These are phyloP conservation scores for Wickerhamiella musiphila DNA, from an alignment of 805 yeast species.

Conservation along the genomic window DNA sequence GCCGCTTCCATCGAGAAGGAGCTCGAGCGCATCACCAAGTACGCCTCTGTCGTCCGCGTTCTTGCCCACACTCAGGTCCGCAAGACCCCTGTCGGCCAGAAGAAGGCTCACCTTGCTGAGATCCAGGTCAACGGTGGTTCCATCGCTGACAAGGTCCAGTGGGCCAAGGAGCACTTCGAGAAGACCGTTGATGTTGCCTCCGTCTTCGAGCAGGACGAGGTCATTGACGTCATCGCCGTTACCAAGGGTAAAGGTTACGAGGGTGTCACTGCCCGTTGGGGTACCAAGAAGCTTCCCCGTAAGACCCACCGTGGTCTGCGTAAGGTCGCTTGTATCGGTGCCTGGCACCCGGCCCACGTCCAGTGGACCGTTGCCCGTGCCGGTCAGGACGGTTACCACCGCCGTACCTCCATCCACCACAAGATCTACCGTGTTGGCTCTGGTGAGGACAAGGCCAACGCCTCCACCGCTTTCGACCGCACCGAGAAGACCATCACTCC, in stretches of 20 bases:
- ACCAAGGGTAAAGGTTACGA: conserved; percentile 99
- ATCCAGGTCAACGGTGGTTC: conserved; percentile 99
- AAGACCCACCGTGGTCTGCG: conserved; percentile 99
- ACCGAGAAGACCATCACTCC: conserved; percentile 99
- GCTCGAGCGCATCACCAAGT: conserved; percentile 96
- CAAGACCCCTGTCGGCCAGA: conserved; percentile 97
- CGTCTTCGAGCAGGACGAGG: conserved; percentile 97
- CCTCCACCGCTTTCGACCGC: conserved; percentile 96
- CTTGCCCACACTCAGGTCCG: conserved; percentile 98
- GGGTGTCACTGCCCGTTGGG: conserved; percentile 99
- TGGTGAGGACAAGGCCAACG: conserved; percentile 86
- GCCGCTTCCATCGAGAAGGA: conserved; percentile 83
- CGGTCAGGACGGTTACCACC: conserved; percentile 99
- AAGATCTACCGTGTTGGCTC: conserved; percentile 98
- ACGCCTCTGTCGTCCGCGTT: conserved; percentile 97
- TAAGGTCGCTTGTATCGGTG: conserved; percentile 99
- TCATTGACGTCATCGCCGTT: conserved; percentile 96
- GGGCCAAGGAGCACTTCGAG: conserved; percentile 98
- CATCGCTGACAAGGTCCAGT: conserved; percentile 87
- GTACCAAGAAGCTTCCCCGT: conserved; percentile 99
- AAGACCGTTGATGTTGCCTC: conserved; percentile 92
- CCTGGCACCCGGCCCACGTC: conserved; percentile 99
- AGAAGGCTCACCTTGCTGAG: conserved; percentile 99
- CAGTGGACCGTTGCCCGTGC: conserved; percentile 99
- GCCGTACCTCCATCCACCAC: conserved; percentile 99